These are phyloP conservation scores for Nevesoporus exiguus DNA, from an alignment of 768 basidiomycete species.

Conservation along the genomic window DNA sequence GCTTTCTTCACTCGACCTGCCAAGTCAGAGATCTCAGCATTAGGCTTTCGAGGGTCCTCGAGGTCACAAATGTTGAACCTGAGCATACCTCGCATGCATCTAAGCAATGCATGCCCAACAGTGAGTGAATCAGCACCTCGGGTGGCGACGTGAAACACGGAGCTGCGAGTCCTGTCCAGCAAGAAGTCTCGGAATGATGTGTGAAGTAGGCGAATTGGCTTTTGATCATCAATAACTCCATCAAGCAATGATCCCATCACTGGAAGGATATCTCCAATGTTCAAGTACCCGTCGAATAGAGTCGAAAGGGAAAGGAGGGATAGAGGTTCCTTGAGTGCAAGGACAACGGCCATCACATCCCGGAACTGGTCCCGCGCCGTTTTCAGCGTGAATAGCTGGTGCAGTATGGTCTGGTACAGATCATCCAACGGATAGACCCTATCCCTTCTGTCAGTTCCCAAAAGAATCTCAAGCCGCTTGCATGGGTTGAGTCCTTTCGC, in stretches of 20 bases:
- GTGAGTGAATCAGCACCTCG: not conserved
- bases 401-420: not conserved
- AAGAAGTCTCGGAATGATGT: not conserved
- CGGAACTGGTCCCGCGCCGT: not conserved
- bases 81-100: not conserved
- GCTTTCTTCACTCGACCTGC: not conserved
- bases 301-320: not conserved
- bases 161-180: not conserved
- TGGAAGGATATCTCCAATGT: not conserved
- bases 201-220: not conserved
- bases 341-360: not conserved
- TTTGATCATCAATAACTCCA: not conserved
- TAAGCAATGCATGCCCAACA: not conserved
- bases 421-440: not conserved
- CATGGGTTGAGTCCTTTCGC: not conserved
- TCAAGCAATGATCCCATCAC: not conserved
- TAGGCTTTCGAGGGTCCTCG: not conserved
- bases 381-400: not conserved
- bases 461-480: not conserved
- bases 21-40: not conserved
- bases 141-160: not conserved
- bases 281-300: not conserved
- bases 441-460: not conserved
- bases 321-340: not conserved
- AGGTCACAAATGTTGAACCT: not conserved